Evolutionary conservation across 129 eudicot genomes (phyloP), one percentile per base, ranked within the genome.

Genomic region (Solidago caesia): DNA sequence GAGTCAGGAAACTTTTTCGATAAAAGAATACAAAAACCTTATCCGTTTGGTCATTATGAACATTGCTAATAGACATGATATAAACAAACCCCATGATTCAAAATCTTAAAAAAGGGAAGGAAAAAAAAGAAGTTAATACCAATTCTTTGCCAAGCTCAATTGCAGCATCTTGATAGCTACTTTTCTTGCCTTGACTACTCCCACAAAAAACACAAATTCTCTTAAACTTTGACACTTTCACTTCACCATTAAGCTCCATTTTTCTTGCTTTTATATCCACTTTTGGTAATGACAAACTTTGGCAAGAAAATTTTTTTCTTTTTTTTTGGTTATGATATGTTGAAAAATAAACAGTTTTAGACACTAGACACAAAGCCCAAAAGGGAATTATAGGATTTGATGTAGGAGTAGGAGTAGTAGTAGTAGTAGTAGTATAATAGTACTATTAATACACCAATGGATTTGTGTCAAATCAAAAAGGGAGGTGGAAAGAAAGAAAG

Each of bases 141-240:
- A 93, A 68, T 85, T 90, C 97, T 67, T 83, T 79, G 67, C 96
- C 98, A 70, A 93, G 98, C 67, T 90, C 98, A 90, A 87, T 79
- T 66, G 98, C 97, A 83, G 98, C 92, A 71, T 93, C 97, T 72
- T 94, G 98, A 74, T 94, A 94, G 88, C 93, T 90, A 46, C 72
- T 79, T 82, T 94, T 94, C 82, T 87, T 93, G 65, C 98, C 97
- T 77, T 86, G 96, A 74, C 97, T 90, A 75, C 98, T 93, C 64
- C 98, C 98, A 86, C 98, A 93, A 61, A 93, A 93, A 16, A 93
- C 98, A 86, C 98, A 93, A 72, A 93, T 91, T 76, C 91, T 85
- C 83, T 86, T 89, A 79, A 93, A 93, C 77, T 63, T 93, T 52
- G 97, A 90, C 63, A 44, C 68, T 75, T 75, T 88, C 77, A 83